Evolutionary conservation across 768 basidiomycete genomes (phyloP), one percentile per base, ranked within the genome.

Genomic region (Hypsizygus marmoreus): DNA sequence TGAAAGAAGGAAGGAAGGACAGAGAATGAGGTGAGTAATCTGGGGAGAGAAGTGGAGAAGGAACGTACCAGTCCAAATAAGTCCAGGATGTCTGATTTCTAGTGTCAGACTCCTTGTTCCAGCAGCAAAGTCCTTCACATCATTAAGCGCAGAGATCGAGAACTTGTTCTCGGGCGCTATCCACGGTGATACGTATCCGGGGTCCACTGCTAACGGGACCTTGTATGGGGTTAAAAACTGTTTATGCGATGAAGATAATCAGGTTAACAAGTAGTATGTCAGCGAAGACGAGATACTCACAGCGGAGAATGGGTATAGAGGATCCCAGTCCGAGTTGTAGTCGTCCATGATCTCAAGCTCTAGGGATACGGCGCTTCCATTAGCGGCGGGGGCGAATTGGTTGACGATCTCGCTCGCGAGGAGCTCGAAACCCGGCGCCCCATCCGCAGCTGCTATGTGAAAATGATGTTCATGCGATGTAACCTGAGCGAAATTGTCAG

Each of bases 161-260:
- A 90, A 86, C 6, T 56, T 60, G 8, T 61, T 62, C 31, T 60
- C 63, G 12, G 67, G 51, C 11, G 53, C 57, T 7, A 51, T 58
- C 78, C 75, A 83, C 6, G 77, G 77, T 9, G 79, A 86, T 11
- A 58, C 60, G 58, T 85, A 82, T 7, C 51, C 62, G 0, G 70
- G 57, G 26, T 76, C 70, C 24, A 76, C 60, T 1, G 81, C 70
- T 7, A 95, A 68, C 8, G 81, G 74, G 26, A 97, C 78, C 61
- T 86, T 89, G 67, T 88, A 94, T 2, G 91, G 83, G 0, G 84
- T 82, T 51, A 98, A 70, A 69, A 97, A 95, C 82, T 93, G 56
- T n/a, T n/a, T n/a, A n/a, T n/a, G n/a, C n/a, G 34, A 41, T 55
- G 56, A 24, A 59, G 30, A 20, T 25, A 22, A 53, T 42, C 19